Evolutionary conservation across 495 filamentous ascomycete species (phyloP).

Genomic region (Cairneyella variabilis): DNA sequence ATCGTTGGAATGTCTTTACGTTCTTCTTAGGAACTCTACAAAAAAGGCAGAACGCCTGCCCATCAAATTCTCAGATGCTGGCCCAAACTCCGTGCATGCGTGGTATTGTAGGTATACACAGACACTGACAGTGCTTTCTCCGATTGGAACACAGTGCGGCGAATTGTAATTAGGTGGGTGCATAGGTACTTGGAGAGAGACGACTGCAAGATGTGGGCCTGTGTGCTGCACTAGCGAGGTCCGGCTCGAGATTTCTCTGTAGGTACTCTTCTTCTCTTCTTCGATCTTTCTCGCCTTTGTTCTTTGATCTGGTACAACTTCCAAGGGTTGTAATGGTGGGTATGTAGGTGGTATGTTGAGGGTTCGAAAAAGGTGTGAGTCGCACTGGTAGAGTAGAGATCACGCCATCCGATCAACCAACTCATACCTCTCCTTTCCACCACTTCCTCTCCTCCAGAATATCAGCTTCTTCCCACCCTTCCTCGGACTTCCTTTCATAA

Average conservation of each 20-base stretch:
- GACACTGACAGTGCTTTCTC: too few species aligned
- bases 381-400: neutral
- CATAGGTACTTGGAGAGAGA: neutral
- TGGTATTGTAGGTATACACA: too few species aligned
- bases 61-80: too few species aligned
- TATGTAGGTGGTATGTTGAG: neutral
- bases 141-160: too few species aligned
- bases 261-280: constrained; percentile 3
- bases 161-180: too few species aligned
- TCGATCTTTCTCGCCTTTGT: neutral
- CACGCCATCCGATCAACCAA: constrained; percentile 25
- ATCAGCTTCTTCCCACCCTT: neutral
- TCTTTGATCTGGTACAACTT: neutral
- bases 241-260: neutral
- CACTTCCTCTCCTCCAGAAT: constrained; percentile 20
- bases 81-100: too few species aligned
- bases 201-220: constrained; percentile 4
- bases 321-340: neutral
- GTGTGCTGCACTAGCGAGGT: constrained; percentile 28
- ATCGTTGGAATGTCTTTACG: too few species aligned
- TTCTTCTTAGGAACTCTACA: too few species aligned
- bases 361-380: neutral
- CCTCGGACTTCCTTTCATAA: constrained; percentile 11
- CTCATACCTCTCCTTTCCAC: constrained; percentile 22
- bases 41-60: too few species aligned